Base-by-base conservation (phyloP, 2,329 filamentous ascomycete species). In the Magnaporthiopsis rhizophila region DNA sequence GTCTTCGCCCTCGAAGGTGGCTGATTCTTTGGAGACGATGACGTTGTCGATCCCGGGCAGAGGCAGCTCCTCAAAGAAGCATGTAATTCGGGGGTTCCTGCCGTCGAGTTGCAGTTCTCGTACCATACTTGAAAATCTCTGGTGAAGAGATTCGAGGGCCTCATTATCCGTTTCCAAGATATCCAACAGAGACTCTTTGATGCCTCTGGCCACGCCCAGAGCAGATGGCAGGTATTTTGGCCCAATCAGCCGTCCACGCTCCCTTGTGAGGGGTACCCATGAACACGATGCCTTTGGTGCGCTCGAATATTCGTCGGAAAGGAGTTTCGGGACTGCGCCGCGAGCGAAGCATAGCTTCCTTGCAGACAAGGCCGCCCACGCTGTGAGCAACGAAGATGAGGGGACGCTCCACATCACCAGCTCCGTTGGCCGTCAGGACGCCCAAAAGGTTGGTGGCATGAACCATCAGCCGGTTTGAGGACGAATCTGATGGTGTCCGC, bases 251-350 rank as follows among this genome's bases (percentile, higher is more conserved):
- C 64, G 75, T 68, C 71, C 70, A 72, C 0, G 73, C 68, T 5
- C 75, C 75, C 21, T 61, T 68, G 64, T 78, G 74, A 32, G 76
- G 76, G 1, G 76, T 77, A 3, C 77, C 75, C 68, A 78, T 72
- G 64, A 78, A 78, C 8, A 69, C 38, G n/a, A 78, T 68, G 11
- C 73, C 76, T 15, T 63, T 67, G 7, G 65, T 67, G 24, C 30
- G 67, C 7, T 71, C 45, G 56, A 75, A 73, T 0, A 79, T 68
- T 18, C 57, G 64, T 0, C 59, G 68, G 6, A 77, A 69, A 59
- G 76, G 71, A 1, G 18, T 2, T 38, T 76, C 73, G 0, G 69
- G 65, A 58, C 71, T 72, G 34, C 72, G 70, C 59, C 69, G 71
- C 1, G 75, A 78, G 6, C 68, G 64, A 0, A 74, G 64, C 50